phyloP scores from a whole-genome alignment of 2,329 filamentous ascomycete genomes.

The Pseudopyricularia javanii region DNA sequence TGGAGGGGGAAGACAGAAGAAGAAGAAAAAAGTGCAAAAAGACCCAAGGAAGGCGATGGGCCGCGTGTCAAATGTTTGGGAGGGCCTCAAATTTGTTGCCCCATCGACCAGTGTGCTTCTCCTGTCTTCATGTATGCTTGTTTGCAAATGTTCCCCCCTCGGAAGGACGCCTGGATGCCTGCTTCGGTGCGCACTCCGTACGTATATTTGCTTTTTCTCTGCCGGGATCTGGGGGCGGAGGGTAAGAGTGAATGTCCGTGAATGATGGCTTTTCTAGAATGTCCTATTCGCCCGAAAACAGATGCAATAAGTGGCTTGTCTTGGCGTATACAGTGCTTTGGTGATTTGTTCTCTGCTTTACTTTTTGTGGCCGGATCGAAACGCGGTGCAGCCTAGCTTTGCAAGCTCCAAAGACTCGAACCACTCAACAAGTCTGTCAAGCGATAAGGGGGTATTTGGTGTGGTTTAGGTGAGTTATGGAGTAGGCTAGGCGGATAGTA shows the following conservation, averaged over 20 bases:
- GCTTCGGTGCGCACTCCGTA: background rate
- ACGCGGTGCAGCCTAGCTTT: background rate
- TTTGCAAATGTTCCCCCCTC: background rate
- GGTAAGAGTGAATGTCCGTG: background rate
- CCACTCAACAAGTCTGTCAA: background rate
- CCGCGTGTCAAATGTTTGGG: background rate
- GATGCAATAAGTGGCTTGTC: background rate
- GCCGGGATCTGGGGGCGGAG: background rate
- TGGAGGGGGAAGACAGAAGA: background rate
- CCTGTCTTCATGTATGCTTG: background rate
- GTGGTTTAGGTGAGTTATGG: no score
- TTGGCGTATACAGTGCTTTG: background rate
- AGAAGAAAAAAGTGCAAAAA: background rate
- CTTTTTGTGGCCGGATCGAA: background rate
- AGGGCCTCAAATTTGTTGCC: background rate
- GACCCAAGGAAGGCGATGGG: background rate
- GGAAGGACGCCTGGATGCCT: background rate
- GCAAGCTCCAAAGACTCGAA: background rate
- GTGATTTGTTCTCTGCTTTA: background rate
- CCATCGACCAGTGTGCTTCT: background rate
- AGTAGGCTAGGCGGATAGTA: background rate
- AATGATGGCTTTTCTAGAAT: background rate
- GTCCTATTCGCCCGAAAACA: background rate
- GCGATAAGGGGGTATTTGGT: no score
- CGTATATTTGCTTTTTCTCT: background rate